Percentiles rank a stretch among this genome's conserved stretches.
phyloP scores from a whole-genome alignment of 306 rosid genomes.

The Coriaria nepalensis region DNA sequence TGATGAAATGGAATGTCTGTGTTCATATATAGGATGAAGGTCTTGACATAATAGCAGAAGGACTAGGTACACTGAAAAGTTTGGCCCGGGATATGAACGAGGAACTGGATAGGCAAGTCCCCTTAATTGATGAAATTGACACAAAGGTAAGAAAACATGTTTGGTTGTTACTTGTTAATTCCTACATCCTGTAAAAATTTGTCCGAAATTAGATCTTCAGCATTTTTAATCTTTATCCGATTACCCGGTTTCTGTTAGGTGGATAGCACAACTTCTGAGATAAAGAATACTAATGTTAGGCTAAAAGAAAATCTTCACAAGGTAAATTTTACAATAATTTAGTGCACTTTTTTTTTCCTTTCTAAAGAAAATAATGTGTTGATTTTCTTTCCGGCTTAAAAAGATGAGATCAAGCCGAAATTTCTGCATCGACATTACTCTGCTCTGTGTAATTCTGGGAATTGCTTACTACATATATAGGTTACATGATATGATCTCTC shows the following conservation, averaged over 20 bases:
- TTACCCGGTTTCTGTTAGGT: conserved; percentile 26
- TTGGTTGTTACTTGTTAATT: not conserved
- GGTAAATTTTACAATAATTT: conserved; percentile 26
- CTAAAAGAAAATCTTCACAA: conserved; percentile 56
- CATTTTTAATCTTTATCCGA: not conserved
- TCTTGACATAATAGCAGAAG: conserved; percentile 82
- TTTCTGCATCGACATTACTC: conserved; percentile 73
- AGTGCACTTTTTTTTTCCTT: not conserved
- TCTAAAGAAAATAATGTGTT: not conserved
- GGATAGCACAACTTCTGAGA: conserved; percentile 49
- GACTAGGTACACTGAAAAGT: conserved; percentile 61
- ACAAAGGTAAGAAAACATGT: conserved; percentile 37
- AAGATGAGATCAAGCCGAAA: conserved; percentile 85
- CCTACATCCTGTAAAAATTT: no score
- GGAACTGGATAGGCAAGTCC: conserved; percentile 89
- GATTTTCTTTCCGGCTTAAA: conserved; percentile 8
- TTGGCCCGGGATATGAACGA: conserved; percentile 80
- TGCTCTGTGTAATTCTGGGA: conserved; percentile 70
- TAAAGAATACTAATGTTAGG: conserved; percentile 54
- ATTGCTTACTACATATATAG: conserved; percentile 52
- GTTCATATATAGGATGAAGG: conserved; percentile 53
- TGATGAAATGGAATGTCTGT: conserved; percentile 13
- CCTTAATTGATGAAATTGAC: conserved; percentile 73
- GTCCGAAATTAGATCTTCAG: no score
- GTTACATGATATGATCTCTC: conserved; percentile 26